phyloP scores from a whole-genome alignment of 306 rosid species.

The Citrullus amarus region DNA sequence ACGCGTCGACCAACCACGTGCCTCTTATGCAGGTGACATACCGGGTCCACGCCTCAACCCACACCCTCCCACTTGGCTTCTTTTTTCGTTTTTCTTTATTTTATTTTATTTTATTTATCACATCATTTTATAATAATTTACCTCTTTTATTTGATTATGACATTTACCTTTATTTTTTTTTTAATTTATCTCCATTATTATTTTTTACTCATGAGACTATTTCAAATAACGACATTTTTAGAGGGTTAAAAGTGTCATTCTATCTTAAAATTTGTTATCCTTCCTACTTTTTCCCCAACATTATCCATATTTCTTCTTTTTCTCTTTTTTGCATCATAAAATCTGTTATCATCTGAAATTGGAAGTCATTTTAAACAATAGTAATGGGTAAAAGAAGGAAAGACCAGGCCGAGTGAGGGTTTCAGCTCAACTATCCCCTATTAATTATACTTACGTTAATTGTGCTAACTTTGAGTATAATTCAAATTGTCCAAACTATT shows the following conservation, averaged over 20 bases:
- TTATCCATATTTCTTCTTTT: background rate
- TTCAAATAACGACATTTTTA: background rate
- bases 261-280: background rate
- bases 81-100: background rate
- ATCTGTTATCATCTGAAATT: background rate
- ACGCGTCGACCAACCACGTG: constrained; percentile 21
- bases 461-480: no score
- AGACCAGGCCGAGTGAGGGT: no score
- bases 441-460: no score
- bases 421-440: no score
- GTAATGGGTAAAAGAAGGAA: no score
- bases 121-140: background rate
- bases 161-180: background rate
- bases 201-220: background rate
- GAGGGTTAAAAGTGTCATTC: background rate
- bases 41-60: background rate
- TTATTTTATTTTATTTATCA: background rate
- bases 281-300: background rate
- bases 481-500: no score
- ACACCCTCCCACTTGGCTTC: background rate
- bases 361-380: no score
- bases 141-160: background rate
- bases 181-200: background rate
- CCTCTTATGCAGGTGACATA: background rate
- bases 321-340: background rate